Evolutionary conservation across 140 eudicot genomes (phyloP).

Genomic region (Ambrosia hybrid): DNA sequence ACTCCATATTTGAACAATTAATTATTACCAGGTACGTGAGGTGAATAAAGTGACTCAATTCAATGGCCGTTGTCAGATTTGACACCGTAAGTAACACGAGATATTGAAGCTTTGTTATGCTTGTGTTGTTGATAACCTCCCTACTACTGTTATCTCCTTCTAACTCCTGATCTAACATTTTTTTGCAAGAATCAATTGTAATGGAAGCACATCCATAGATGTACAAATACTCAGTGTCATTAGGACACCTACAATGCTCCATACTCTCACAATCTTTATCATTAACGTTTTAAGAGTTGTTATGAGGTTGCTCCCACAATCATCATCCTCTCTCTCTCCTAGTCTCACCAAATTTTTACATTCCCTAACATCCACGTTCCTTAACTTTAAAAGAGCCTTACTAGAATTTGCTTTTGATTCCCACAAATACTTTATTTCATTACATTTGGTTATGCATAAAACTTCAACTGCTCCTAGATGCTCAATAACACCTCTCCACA

Average conservation of each 20-base stretch:
- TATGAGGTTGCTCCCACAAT: not conserved
- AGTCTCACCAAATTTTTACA: conserved; percentile 7
- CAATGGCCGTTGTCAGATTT: not conserved
- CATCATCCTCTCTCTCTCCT: conserved; percentile 9
- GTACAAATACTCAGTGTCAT: not conserved
- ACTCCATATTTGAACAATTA: not conserved
- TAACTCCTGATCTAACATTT: not conserved
- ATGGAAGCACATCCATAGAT: not conserved
- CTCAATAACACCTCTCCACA: conserved; percentile 8
- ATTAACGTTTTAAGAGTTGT: not conserved
- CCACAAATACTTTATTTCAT: conserved; percentile 14
- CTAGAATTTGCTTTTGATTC: not conserved
- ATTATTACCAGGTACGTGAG: not conserved
- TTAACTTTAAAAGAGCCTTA: not conserved
- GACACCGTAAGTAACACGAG: not conserved
- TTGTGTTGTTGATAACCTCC: not conserved
- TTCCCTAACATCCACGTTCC: not conserved
- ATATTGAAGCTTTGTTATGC: not conserved
- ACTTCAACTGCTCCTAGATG: not conserved
- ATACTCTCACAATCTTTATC: not conserved
- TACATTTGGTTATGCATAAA: not conserved
- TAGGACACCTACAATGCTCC: conserved; percentile 2
- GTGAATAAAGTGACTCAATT: not conserved
- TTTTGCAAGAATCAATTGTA: no score
- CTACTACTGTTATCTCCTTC: not conserved